phyloP scores from a whole-genome alignment of 352 stramenopile genomes.

The Saprolegnia parasitica region DNA sequence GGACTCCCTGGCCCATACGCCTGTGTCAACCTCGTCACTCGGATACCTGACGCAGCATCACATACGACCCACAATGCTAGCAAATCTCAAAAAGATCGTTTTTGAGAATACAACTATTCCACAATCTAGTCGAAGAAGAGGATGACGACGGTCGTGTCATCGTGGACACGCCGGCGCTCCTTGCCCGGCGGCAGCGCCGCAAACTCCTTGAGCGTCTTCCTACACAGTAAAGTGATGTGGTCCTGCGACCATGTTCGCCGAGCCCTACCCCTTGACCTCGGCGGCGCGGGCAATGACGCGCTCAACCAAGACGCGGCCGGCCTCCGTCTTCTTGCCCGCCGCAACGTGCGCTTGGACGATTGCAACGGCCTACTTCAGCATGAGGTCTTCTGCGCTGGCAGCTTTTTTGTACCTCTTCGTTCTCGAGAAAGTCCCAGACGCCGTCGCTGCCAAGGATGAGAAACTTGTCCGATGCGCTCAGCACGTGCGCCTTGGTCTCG shows the following conservation, averaged over 20 bases:
- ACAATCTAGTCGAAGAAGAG: conserved; percentile 57
- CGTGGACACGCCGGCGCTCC: conserved; percentile 81
- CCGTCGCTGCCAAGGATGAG: conserved; percentile 96
- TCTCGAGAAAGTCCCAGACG: conserved; percentile 96
- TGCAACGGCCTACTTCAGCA: conserved; percentile 64
- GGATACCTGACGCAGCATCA: background rate
- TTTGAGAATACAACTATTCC: background rate
- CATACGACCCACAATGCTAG: background rate
- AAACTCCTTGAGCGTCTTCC: conserved; percentile 77
- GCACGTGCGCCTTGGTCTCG: conserved; percentile 62
- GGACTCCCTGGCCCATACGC: no score
- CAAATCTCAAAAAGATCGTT: background rate
- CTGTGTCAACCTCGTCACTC: no score
- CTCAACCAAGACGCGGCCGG: conserved; percentile 71
- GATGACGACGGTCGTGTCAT: conserved; percentile 91
- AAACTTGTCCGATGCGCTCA: conserved; percentile 89
- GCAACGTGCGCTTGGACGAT: conserved; percentile 71
- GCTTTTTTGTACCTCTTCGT: conserved; percentile 66
- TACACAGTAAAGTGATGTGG: background rate
- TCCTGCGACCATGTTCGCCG: background rate
- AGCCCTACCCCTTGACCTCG: conserved; percentile 44
- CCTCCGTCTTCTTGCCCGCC: conserved; percentile 62
- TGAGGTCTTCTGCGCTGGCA: background rate
- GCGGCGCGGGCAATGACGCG: conserved; percentile 72
- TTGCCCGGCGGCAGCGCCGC: conserved; percentile 74